A percentile compares a stretch with the other conserved stretches of the same genome.
Evolutionary conservation across 192 early-diverging fungal genomes (phyloP).

Genomic region (Coemansia sp.): DNA sequence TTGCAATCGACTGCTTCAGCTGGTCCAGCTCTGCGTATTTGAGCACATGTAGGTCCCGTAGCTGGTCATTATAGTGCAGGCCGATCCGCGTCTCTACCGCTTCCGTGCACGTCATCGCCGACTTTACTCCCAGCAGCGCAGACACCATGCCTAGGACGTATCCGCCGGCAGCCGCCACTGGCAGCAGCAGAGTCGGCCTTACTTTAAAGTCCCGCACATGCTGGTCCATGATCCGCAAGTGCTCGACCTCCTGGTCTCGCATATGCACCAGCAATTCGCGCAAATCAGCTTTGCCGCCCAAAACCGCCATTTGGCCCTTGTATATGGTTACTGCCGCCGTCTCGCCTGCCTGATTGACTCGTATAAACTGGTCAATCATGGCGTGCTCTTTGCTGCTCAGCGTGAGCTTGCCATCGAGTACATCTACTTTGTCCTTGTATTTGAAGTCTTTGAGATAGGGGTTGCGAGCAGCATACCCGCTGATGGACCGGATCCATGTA

Average conservation of each 20-base stretch:
- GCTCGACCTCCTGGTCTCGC: constrained; percentile 92
- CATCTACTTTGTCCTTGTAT: constrained; percentile 27
- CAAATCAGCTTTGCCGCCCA: constrained; percentile 66
- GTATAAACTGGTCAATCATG: constrained; percentile 72
- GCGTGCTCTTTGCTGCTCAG: constrained; percentile 58
- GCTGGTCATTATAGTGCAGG: constrained; percentile 92
- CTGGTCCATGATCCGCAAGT: constrained; percentile 76
- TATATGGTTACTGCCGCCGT: constrained; percentile 95
- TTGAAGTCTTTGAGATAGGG: constrained; percentile 41
- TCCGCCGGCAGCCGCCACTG: constrained; percentile 84
- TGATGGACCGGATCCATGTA: constrained; percentile 14
- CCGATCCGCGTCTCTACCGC: constrained; percentile 97
- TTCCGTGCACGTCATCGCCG: constrained; percentile 98
- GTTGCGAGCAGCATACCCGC: constrained; percentile 39
- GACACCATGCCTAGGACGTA: constrained; percentile 82
- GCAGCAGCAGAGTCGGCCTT: constrained; percentile 80
- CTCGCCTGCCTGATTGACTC: constrained; percentile 97
- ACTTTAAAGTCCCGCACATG: constrained; percentile 74
- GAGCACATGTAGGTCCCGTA: constrained; percentile 77
- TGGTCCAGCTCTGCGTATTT: constrained; percentile 64
- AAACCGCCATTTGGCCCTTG: constrained; percentile 85
- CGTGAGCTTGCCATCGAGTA: constrained; percentile 24
- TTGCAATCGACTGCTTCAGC: constrained; percentile 64
- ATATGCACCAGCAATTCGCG: constrained; percentile 82
- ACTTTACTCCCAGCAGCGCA: constrained; percentile 87